A percentile compares a stretch with the other conserved stretches of the same genome.
Evolutionary conservation across 2,329 filamentous ascomycete species (phyloP).

Genomic region (Trichoderma sp.): DNA sequence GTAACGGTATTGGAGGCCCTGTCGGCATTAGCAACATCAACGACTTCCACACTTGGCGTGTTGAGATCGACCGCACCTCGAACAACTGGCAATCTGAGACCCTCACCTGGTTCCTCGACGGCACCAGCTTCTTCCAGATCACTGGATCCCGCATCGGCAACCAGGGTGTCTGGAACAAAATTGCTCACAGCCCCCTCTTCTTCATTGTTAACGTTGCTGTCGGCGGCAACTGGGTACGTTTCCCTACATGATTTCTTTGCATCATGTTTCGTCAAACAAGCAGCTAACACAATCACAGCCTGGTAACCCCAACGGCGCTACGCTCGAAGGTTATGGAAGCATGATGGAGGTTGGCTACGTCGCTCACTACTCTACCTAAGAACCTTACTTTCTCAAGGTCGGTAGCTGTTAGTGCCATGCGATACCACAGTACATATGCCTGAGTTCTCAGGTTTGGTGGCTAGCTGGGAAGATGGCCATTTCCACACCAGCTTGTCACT

Average conservation of each 20-base stretch:
- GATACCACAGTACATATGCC: slow-evolving; percentile 7
- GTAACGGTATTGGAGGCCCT: slow-evolving; percentile 39
- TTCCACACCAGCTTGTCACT: neutral
- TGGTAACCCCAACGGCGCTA: slow-evolving; percentile 46
- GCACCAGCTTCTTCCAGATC: slow-evolving; percentile 41
- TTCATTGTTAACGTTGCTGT: slow-evolving; percentile 56
- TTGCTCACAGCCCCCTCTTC: slow-evolving; percentile 50
- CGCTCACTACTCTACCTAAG: slow-evolving; percentile 36
- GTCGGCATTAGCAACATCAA: slow-evolving; percentile 37
- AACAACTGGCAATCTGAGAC: slow-evolving; percentile 45
- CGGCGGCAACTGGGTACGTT: slow-evolving; percentile 51
- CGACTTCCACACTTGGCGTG: slow-evolving; percentile 47
- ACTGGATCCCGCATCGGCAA: slow-evolving; percentile 45
- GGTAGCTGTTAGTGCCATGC: neutral
- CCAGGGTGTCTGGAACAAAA: slow-evolving; percentile 44
- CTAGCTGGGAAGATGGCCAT: neutral
- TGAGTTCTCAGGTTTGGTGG: neutral
- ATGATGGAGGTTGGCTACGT: slow-evolving; percentile 54
- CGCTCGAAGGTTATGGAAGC: slow-evolving; percentile 43
- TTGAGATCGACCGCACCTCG: slow-evolving; percentile 48
- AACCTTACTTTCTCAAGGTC: neutral
- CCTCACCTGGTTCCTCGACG: slow-evolving; percentile 52
- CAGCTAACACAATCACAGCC: slow-evolving; percentile 35
- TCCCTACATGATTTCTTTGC: neutral
- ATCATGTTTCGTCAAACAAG: neutral